Conservation (phyloP, 345 rosid species). For the Linum usitatissimum region DNA sequence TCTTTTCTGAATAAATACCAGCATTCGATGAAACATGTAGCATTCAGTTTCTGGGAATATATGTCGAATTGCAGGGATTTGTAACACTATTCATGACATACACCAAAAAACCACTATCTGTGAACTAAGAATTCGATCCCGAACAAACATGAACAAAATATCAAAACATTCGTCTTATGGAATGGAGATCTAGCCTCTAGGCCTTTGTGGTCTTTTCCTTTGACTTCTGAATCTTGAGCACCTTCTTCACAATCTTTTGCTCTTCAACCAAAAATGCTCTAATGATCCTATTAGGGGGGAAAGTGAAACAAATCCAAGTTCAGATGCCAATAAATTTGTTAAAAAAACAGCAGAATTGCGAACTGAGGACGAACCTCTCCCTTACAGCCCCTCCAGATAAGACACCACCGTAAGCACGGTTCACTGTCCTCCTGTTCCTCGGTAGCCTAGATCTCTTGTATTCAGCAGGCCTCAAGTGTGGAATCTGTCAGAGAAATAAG, state of each 20-base stretch:
- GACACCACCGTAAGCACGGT: conserved; percentile 9
- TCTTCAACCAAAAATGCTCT: conserved; percentile 9
- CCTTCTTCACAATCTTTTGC: conserved; percentile 12
- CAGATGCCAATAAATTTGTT: too few relatives aligned
- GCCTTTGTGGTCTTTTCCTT: conserved; percentile 5
- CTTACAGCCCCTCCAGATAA: conserved; percentile 4
- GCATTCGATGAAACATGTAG: not conserved
- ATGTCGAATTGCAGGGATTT: too few relatives aligned
- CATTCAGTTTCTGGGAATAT: too few relatives aligned
- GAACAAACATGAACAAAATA: not conserved
- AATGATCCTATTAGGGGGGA: conserved; percentile 1
- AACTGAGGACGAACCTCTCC: not conserved
- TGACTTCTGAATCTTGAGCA: conserved; percentile 7
- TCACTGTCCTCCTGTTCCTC: conserved; percentile 11
- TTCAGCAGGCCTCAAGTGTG: conserved; percentile 9
- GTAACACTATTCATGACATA: too few relatives aligned
- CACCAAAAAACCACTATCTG: not conserved
- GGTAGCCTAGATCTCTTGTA: conserved; percentile 10
- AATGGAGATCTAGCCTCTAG: not conserved
- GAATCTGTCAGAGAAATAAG: not conserved
- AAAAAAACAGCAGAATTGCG: too few relatives aligned
- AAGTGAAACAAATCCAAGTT: too few relatives aligned
- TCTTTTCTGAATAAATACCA: not conserved
- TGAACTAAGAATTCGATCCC: not conserved
- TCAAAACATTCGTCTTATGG: not conserved